Conservation (phyloP, 768 basidiomycete genomes). For the Dendrothele bispora region DNA sequence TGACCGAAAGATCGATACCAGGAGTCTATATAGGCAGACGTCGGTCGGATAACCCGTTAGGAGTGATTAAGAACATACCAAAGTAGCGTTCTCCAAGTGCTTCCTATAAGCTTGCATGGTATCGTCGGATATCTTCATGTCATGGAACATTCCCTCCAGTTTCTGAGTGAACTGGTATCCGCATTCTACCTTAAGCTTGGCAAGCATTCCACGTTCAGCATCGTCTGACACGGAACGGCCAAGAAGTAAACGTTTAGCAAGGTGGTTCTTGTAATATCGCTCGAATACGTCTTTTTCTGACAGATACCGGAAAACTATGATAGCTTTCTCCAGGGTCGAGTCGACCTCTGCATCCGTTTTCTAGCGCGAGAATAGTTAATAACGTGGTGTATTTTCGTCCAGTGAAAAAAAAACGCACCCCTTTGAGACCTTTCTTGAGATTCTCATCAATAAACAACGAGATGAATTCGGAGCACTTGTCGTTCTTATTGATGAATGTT, state of each 20-base stretch:
- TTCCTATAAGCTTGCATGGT: constrained; percentile 73
- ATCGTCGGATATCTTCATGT: constrained; percentile 71
- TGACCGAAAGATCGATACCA: constrained; percentile 80
- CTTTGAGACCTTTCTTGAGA: constrained; percentile 90
- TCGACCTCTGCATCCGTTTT: constrained; percentile 96
- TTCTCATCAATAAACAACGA: constrained; percentile 98
- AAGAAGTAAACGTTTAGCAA: constrained; percentile 87
- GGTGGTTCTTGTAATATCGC: constrained; percentile 94
- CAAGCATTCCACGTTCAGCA: constrained; percentile 55
- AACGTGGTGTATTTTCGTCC: neutral
- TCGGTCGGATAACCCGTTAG: neutral
- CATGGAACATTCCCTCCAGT: constrained; percentile 16
- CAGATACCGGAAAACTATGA: constrained; percentile 92
- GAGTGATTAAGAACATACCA: constrained; percentile 44
- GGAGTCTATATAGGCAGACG: constrained; percentile 50
- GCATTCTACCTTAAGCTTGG: constrained; percentile 12
- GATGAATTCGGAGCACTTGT: constrained; percentile 89
- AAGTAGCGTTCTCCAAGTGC: constrained; percentile 49
- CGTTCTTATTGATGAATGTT: constrained; percentile 85
- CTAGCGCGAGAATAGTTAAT: constrained; percentile 38
- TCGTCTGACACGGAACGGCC: constrained; percentile 94
- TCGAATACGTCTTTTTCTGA: constrained; percentile 98
- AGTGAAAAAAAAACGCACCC: constrained; percentile 52
- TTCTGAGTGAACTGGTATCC: constrained; percentile 87
- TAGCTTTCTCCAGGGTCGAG: constrained; percentile 88